Percentiles rank a stretch among this genome's conserved stretches.
These are phyloP conservation scores for Nannizzia gypsea DNA, from an alignment of 2,329 filamentous ascomycete genomes.

Conservation along the genomic window DNA sequence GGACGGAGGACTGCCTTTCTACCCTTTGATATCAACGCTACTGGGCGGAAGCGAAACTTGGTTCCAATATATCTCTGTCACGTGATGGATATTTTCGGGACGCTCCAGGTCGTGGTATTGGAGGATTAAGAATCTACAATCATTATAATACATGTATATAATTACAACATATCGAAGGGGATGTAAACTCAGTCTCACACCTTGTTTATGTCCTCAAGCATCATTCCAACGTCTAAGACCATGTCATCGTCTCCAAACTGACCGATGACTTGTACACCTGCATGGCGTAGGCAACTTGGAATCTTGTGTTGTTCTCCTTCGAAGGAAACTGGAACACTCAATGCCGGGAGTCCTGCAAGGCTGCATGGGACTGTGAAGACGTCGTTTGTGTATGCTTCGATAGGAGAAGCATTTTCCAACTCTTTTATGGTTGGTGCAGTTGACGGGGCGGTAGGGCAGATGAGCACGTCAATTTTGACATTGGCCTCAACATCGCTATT, in stretches of 20 bases:
- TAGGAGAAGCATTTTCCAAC: conserved; percentile 35
- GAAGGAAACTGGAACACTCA: conserved; percentile 57
- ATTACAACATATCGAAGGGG: too few species aligned
- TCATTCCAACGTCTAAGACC: conserved; percentile 29
- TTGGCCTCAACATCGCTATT: conserved; percentile 20
- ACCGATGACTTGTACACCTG: conserved; percentile 37
- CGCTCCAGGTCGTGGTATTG: neutral
- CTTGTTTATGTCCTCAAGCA: conserved; percentile 20
- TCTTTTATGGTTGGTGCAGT: conserved; percentile 54
- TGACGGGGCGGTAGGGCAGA: conserved; percentile 78
- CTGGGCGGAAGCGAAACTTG: too few species aligned
- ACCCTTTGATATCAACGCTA: neutral
- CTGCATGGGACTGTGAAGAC: conserved; percentile 93
- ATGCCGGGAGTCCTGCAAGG: conserved; percentile 75
- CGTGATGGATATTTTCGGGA: neutral
- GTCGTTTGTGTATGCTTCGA: conserved; percentile 85
- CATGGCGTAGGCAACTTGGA: conserved; percentile 14
- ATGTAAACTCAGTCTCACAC: neutral
- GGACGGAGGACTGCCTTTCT: neutral
- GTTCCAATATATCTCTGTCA: too few species aligned
- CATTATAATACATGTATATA: neutral
- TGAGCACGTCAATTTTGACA: conserved; percentile 60
- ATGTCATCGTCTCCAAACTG: conserved; percentile 38
- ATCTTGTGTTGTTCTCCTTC: neutral
- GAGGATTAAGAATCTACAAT: neutral